phyloP scores from a whole-genome alignment of 78 protist genomes.

The Tieghemostelium lacteum region DNA sequence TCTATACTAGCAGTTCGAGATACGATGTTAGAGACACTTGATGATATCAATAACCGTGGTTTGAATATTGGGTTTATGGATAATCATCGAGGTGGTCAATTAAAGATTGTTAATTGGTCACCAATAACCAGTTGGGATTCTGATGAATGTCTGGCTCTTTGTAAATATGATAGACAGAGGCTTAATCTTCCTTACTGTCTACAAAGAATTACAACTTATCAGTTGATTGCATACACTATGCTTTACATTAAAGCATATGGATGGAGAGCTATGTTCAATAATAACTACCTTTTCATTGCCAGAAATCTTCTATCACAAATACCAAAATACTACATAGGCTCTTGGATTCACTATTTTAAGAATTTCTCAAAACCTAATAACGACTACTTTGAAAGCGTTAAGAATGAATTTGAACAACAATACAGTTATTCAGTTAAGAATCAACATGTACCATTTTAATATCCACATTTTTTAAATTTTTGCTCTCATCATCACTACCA shows the following conservation, averaged over 20 bases:
- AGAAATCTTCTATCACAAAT: background rate
- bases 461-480: too few relatives aligned
- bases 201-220: slow-evolving; percentile 14
- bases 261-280: background rate
- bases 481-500: too few relatives aligned
- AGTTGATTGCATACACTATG: background rate
- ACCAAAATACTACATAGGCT: background rate
- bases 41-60: background rate
- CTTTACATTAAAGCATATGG: slow-evolving; percentile 1
- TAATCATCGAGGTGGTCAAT: background rate
- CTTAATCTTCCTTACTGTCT: slow-evolving; percentile 37
- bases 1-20: slow-evolving; percentile 20
- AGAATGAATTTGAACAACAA: too few relatives aligned
- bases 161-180: slow-evolving; percentile 29
- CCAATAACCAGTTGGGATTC: slow-evolving; percentile 51
- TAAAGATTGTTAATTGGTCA: background rate
- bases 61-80: background rate
- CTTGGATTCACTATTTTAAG: background rate
- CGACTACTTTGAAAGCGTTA: too few relatives aligned
- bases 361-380: background rate
- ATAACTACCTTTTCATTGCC: background rate
- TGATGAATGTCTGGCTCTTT: background rate
- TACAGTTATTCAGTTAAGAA: too few relatives aligned
- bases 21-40: background rate
- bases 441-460: too few relatives aligned